A percentile compares a stretch with the other conserved stretches of the same genome.
Evolutionary conservation across 2,329 filamentous ascomycete species (phyloP).

Genomic region (Fusarium longipes): DNA sequence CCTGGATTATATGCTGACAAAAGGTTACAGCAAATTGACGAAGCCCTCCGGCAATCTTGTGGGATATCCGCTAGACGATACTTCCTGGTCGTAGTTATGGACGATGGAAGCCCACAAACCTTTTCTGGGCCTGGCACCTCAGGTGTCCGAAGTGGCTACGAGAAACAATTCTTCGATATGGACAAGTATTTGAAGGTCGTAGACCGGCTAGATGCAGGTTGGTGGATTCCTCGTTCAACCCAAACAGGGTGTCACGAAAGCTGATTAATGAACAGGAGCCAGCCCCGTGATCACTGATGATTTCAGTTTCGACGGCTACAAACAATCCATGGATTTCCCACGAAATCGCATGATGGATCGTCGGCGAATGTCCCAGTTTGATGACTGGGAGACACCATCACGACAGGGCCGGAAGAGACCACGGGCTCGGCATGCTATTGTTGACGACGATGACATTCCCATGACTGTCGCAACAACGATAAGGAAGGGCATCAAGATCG

Average conservation of each 20-base stretch:
- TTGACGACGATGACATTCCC: conserved; percentile 56
- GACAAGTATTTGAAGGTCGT: conserved; percentile 56
- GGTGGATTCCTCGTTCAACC: conserved; percentile 18
- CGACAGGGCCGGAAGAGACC: conserved; percentile 49
- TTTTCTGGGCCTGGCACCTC: conserved; percentile 58
- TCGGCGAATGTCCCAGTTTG: conserved; percentile 49
- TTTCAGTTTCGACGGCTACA: conserved; percentile 46
- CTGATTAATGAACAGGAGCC: conserved; percentile 45
- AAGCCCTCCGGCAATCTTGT: conserved; percentile 64
- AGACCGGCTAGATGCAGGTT: conserved; percentile 55
- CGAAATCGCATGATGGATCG: conserved; percentile 47
- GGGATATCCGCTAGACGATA: conserved; percentile 63
- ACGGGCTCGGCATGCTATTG: conserved; percentile 52
- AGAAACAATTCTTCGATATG: conserved; percentile 60
- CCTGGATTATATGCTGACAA: conserved; percentile 22
- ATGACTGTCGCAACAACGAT: conserved; percentile 55
- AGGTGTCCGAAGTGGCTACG: conserved; percentile 52
- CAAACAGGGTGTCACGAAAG: not conserved
- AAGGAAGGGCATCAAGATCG: conserved; percentile 61
- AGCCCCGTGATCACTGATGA: conserved; percentile 51
- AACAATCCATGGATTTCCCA: conserved; percentile 42
- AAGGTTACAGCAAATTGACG: conserved; percentile 60
- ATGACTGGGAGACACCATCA: conserved; percentile 49
- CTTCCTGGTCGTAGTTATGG: conserved; percentile 63
- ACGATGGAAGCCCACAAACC: conserved; percentile 59